Evolutionary conservation across 2,329 filamentous ascomycete species (phyloP).

Genomic region (Epichloe typhina): DNA sequence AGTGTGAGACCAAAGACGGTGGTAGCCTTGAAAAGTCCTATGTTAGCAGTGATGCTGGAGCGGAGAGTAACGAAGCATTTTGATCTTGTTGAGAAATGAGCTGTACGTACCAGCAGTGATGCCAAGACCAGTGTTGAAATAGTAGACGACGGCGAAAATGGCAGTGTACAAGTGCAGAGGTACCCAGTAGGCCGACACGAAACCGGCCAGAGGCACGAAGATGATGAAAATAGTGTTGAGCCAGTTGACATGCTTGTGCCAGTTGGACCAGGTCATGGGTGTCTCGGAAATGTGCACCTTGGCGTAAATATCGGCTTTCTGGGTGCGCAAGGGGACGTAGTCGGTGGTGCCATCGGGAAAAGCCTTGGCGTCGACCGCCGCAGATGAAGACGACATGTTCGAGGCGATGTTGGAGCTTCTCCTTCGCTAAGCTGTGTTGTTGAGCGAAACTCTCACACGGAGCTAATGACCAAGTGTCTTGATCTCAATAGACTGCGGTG

Average conservation of each 20-base stretch:
- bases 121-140: constrained; percentile 71
- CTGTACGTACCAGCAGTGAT: constrained; percentile 55
- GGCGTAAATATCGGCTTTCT: constrained; percentile 35
- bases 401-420: not conserved
- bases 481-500: not conserved
- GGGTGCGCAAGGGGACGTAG: constrained; percentile 35
- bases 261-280: constrained; percentile 69
- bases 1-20: constrained; percentile 76
- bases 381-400: constrained; percentile 5
- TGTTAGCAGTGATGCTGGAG: not conserved
- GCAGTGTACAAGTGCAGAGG: constrained; percentile 60
- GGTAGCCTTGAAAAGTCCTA: constrained; percentile 17
- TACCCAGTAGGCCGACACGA: constrained; percentile 65
- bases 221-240: constrained; percentile 75
- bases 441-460: not conserved
- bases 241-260: constrained; percentile 92
- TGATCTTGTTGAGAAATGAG: not conserved
- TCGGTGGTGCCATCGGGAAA: constrained; percentile 42
- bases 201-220: constrained; percentile 60
- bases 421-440: not conserved
- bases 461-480: not conserved
- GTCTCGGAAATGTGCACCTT: constrained; percentile 80
- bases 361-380: constrained; percentile 23
- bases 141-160: constrained; percentile 63
- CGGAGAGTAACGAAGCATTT: not conserved